Base-by-base conservation (phyloP, 176 grass and related monocot species). In the Coix lacrymajobi region DNA sequence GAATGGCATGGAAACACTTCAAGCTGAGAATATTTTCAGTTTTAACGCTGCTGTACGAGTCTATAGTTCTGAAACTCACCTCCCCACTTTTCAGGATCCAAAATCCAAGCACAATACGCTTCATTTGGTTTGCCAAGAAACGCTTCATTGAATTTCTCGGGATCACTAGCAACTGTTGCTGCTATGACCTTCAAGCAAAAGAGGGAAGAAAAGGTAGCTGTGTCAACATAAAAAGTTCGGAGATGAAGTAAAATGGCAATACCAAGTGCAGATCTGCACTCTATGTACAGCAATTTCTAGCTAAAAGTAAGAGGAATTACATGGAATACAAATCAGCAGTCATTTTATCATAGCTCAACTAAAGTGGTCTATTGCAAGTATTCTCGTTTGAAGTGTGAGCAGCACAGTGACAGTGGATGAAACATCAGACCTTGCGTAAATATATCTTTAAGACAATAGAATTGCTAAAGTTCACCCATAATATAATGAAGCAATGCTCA, bases 111-210 rank as follows among this genome's bases (percentile, higher is more conserved):
- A 88, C 96, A 99, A 72, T 96, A 99, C 0, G 88, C 93, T 84
- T 91, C 91, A 87, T 99, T 99, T 56, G 88, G 56, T 86, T 99
- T 99, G 46, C 93, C 96, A 56, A 99, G 89, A 96, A 98, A 99
- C 67, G 81, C 93, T 93, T 99, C 91, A 44, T 84, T 96, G 48
- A 87, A 96, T 64, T 99, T 99, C 49, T 11, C 78, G 24, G 93
- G 89, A 85, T 99, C 93, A 83, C 91, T 92, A 77, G 83, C 87
- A 40, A 99, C 96, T 75, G 89, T 79, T 85, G 87, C 93, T 81
- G 93, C 91, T 90, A 96, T 99, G 57, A 99, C 93, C 96, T 99
- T 72, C 40, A 81, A 82, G 48, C 24, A 74, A 66, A 72, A n/a
- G 17, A 39, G 14, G 30, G 30, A 54, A 58, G 48, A 26, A n/a